Conservation (phyloP, 2,329 filamentous ascomycete genomes). For the Tolypocladium tropicale region DNA sequence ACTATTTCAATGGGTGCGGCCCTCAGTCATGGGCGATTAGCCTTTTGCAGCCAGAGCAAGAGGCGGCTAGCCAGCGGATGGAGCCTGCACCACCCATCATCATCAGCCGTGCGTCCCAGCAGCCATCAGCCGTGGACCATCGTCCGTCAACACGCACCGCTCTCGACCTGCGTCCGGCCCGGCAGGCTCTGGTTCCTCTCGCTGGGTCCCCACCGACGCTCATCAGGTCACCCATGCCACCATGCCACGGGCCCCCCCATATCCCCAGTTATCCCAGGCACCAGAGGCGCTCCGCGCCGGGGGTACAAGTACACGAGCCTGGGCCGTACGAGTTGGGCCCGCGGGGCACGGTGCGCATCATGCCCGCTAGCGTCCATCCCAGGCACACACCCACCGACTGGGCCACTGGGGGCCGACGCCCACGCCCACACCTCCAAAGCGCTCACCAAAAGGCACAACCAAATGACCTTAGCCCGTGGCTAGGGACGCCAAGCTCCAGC, state of each 20-base stretch:
- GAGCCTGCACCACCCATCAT: background rate
- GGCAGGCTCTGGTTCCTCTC: background rate
- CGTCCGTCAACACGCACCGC: background rate
- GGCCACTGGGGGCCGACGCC: background rate
- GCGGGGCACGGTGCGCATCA: background rate
- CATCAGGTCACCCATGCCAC: background rate
- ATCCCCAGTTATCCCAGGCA: background rate
- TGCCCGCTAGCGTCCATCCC: background rate
- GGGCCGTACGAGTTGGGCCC: background rate
- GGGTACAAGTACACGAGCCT: background rate
- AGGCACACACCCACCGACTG: background rate
- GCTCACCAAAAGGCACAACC: no score
- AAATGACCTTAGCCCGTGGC: background rate
- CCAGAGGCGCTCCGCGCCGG: background rate
- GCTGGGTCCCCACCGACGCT: background rate
- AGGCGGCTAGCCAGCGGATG: background rate
- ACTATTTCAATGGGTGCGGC: slow-evolving; percentile 26
- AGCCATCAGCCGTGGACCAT: background rate
- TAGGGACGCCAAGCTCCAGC: background rate
- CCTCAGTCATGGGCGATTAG: background rate
- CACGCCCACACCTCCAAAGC: background rate
- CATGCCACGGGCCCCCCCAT: background rate
- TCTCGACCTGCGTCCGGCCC: background rate
- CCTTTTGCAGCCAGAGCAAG: slow-evolving; percentile 1
- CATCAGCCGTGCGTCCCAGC: background rate